Evolutionary conservation across 1,139 yeast genomes (phyloP).

Genomic region (Sporopachydermia cereana): DNA sequence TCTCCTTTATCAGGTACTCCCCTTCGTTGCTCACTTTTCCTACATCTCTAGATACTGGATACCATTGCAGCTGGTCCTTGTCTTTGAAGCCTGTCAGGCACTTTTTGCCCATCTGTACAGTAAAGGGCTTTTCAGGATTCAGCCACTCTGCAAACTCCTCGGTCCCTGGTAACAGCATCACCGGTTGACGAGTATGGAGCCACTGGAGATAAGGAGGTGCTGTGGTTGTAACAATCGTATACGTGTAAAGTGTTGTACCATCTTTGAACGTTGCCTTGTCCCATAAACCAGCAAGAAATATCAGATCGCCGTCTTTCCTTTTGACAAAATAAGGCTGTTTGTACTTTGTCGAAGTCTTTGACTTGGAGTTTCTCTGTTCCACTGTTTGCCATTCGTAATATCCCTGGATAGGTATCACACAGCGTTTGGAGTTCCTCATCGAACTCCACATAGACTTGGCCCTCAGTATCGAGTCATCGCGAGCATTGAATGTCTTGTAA

Average conservation of each 20-base stretch:
- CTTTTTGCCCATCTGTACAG: neutral
- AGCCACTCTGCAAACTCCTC: conserved; percentile 54
- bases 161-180: conserved; percentile 48
- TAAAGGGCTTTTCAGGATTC: conserved; percentile 25
- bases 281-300: conserved; percentile 68
- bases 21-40: conserved; percentile 49
- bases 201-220: conserved; percentile 51
- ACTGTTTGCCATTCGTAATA: conserved; percentile 69
- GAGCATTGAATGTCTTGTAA: conserved; percentile 46
- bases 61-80: conserved; percentile 35
- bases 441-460: conserved; percentile 40
- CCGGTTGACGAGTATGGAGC: conserved; percentile 74
- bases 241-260: conserved; percentile 33
- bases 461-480: conserved; percentile 41
- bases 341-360: conserved; percentile 16
- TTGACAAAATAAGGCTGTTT: conserved; percentile 57
- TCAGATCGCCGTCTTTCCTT: conserved; percentile 36
- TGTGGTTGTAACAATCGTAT: conserved; percentile 62
- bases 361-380: conserved; percentile 17
- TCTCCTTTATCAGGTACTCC: conserved; percentile 32
- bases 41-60: conserved; percentile 49
- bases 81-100: conserved; percentile 24
- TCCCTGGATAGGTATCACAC: conserved; percentile 72
- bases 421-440: conserved; percentile 31
- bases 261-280: conserved; percentile 24